Evolutionary conservation across 1,139 yeast genomes (phyloP).

Genomic region (Yamadazyma blattariae): DNA sequence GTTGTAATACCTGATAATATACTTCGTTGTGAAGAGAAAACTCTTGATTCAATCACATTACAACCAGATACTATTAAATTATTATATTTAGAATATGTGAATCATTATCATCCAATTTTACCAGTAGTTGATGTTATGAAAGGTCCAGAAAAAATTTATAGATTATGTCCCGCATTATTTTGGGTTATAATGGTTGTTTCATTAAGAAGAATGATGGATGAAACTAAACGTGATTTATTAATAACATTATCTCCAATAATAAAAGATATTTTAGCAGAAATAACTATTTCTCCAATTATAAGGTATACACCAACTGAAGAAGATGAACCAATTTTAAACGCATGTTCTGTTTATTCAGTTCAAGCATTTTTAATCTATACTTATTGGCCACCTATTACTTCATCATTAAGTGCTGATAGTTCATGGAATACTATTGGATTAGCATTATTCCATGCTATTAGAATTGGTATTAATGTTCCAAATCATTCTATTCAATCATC

Average conservation of each 20-base stretch:
- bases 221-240: conserved; percentile 35
- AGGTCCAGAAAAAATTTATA: conserved; percentile 80
- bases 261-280: conserved; percentile 77
- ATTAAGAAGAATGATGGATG: conserved; percentile 54
- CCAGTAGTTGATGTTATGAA: conserved; percentile 81
- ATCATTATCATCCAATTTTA: conserved; percentile 74
- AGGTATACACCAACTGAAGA: conserved; percentile 72
- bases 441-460: conserved; percentile 85
- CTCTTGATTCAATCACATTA: conserved; percentile 64
- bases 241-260: conserved; percentile 64
- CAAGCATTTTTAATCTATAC: conserved; percentile 88
- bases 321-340: conserved; percentile 79
- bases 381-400: conserved; percentile 94
- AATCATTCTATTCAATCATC: conserved; percentile 26
- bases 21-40: conserved; percentile 58
- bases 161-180: conserved; percentile 80
- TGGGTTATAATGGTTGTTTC: conserved; percentile 93
- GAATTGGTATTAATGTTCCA: conserved; percentile 80
- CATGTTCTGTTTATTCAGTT: conserved; percentile 90
- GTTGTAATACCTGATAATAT: conserved; percentile 34
- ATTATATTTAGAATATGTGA: conserved; percentile 69
- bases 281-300: conserved; percentile 86
- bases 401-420: conserved; percentile 91
- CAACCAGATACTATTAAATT: conserved; percentile 58
- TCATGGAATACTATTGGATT: conserved; percentile 94